Evolutionary conservation across 208 protist species (phyloP).

Genomic region (Porcisia deanei): DNA sequence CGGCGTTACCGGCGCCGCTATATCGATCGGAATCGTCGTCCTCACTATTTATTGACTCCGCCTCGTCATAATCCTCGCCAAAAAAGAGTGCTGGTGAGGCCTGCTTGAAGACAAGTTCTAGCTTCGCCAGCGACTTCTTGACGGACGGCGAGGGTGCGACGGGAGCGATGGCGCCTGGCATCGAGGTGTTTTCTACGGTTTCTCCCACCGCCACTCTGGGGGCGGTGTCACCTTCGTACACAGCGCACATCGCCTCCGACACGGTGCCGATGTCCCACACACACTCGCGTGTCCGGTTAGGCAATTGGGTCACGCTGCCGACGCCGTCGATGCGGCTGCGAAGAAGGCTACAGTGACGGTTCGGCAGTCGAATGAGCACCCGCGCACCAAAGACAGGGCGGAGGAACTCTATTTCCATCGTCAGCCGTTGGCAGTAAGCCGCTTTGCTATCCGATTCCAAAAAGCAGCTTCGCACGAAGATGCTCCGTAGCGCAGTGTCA

Average conservation of each 20-base stretch:
- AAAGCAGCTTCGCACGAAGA: constrained; percentile 29
- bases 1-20: constrained; percentile 15
- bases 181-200: constrained; percentile 8
- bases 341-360: constrained; percentile 52
- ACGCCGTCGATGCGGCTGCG: constrained; percentile 48
- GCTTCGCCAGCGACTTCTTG: constrained; percentile 13
- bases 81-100: constrained; percentile 15
- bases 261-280: constrained; percentile 59
- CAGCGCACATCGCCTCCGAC: constrained; percentile 30
- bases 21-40: constrained; percentile 25
- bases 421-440: constrained; percentile 33
- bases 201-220: neutral
- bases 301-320: constrained; percentile 32
- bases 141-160: neutral
- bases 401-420: constrained; percentile 32
- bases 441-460: constrained; percentile 25
- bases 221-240: constrained; percentile 1
- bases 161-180: constrained; percentile 19
- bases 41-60: constrained; percentile 14
- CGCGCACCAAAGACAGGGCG: constrained; percentile 29
- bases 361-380: constrained; percentile 57
- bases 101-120: constrained; percentile 38
- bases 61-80: constrained; percentile 25
- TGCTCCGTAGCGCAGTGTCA: constrained; percentile 15
- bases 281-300: constrained; percentile 46